Conservation (phyloP, 495 filamentous ascomycete genomes). For the Xylaria sp. region DNA sequence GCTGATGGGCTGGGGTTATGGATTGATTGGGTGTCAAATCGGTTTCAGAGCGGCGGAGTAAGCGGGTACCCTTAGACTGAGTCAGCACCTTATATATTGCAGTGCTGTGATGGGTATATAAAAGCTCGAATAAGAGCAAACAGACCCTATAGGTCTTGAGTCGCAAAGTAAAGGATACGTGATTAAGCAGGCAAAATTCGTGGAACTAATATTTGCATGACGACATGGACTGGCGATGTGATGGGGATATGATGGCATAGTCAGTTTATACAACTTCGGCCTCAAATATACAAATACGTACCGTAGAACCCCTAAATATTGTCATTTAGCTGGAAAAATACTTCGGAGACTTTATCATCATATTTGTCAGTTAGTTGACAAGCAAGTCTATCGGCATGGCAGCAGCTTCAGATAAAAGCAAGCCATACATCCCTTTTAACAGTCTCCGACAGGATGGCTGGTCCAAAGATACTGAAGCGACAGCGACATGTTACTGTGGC, state of each 20-base stretch:
- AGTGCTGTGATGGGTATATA: neutral
- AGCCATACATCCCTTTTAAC: constrained; percentile 19
- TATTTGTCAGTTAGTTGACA: neutral
- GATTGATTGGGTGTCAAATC: neutral
- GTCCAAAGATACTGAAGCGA: constrained; percentile 50
- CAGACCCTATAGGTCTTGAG: neutral
- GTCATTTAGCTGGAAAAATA: neutral
- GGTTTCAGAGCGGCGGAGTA: constrained; percentile 14
- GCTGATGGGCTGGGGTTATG: neutral
- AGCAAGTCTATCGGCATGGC: neutral
- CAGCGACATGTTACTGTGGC: constrained; percentile 63
- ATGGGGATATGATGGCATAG: constrained; percentile 1
- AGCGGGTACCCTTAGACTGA: neutral
- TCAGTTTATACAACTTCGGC: neutral
- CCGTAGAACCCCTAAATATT: neutral
- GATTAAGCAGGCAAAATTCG: neutral
- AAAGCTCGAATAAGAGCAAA: neutral
- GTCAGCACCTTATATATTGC: constrained; percentile 17
- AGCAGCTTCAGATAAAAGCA: constrained; percentile 8
- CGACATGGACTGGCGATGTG: neutral
- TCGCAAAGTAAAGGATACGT: neutral
- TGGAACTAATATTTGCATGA: neutral
- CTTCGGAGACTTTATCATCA: neutral
- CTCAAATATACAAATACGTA: neutral
- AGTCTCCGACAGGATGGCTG: constrained; percentile 23